A percentile compares a stretch with the other conserved stretches of the same genome.
phyloP scores from a whole-genome alignment of 192 early-diverging fungal genomes.

The Pilobolus umbonatus region DNA sequence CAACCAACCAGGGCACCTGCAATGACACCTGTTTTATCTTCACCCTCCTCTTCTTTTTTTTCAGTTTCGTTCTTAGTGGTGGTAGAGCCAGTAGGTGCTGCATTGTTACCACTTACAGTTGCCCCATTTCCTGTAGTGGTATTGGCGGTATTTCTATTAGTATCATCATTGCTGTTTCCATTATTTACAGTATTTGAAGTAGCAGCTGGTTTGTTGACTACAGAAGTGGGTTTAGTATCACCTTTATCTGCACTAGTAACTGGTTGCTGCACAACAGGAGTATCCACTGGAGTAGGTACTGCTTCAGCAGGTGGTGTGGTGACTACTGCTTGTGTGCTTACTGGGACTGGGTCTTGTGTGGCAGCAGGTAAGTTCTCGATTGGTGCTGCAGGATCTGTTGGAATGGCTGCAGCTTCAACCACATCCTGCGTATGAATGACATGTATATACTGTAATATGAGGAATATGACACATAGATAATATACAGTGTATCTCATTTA shows the following conservation, averaged over 20 bases:
- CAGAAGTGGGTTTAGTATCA: background rate
- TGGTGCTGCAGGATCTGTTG: background rate
- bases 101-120: background rate
- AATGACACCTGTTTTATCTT: constrained; percentile 14
- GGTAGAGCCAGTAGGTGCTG: background rate
- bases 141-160: background rate
- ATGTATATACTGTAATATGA: constrained; percentile 2
- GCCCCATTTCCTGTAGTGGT: background rate
- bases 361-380: background rate
- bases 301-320: background rate
- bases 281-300: background rate
- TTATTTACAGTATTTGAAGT: background rate
- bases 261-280: constrained; percentile 3
- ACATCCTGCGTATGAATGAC: background rate
- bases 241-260: background rate
- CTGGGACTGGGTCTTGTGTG: background rate
- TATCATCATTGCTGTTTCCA: background rate
- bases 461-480: background rate
- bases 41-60: background rate
- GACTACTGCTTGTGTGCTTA: background rate
- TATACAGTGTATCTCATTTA: no score
- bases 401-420: background rate
- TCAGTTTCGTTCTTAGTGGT: background rate
- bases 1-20: constrained; percentile 17
- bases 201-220: background rate